Evolutionary conservation across 495 filamentous ascomycete genomes (phyloP), one percentile per base, ranked within the genome.

Genomic region (Penicillium cinerascens): DNA sequence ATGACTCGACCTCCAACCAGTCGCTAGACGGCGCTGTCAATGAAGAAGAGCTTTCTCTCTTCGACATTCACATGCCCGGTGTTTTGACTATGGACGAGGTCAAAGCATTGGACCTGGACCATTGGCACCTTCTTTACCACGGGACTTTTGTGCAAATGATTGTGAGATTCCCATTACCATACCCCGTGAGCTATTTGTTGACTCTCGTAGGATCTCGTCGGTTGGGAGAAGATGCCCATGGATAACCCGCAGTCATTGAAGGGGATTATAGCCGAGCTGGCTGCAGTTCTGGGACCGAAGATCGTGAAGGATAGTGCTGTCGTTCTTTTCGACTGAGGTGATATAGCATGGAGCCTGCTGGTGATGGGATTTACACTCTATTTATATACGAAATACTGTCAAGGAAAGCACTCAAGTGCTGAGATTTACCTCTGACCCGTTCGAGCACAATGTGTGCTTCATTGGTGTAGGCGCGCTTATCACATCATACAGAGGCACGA

Each of bases 41-140:
- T 36, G 71, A 79, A 16, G 66, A 71, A 23, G 64, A 70, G 6
- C 59, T 72, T 22, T 87, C 87, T 3, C 77, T 93, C 20, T 87
- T 93, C 46, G 60, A 72, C 17, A 74, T 86, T 36, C 70, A 79
- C 45, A 91, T 95, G 82, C 92, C 92, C 0, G 92, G 92, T 3
- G 76, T 87, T 23, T 73, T 92, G 55, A 82, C 88, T 2, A 59
- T 79, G 11, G 72, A 78, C 0, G 74, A 95, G 55, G 71, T 96
- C 33, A 58, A 70, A 39, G 66, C 69, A 10, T 60, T 90, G 38
- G 78, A 88, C 53, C 74, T 95, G 42, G 86, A 84, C 48, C 66
- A 77, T 18, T 82, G 82, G 74, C 60, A 65, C 17, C 43, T 84
- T 4, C 63, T 76, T 1, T 61, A 76, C 18, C 64, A 73, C 35